These are phyloP conservation scores for Durio zibethinus DNA, from an alignment of 345 rosid species.

Conservation along the genomic window DNA sequence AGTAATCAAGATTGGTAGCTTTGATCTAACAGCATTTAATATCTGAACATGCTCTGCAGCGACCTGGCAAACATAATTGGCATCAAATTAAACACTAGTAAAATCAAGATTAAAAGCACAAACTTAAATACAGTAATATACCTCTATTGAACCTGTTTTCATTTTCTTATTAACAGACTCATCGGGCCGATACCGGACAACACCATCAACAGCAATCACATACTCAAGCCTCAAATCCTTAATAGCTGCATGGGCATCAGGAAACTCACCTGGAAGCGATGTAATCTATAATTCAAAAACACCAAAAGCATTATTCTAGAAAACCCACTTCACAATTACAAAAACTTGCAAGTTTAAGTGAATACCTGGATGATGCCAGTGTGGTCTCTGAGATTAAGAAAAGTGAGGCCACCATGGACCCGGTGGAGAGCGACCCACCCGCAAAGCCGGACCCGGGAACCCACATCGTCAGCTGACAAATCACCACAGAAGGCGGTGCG, in stretches of 20 bases:
- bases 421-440: conserved; percentile 97
- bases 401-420: conserved; percentile 87
- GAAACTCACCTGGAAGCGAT: conserved; percentile 75
- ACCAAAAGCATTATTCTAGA: neutral
- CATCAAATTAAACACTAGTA: neutral
- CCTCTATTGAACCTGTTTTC: conserved; percentile 85
- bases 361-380: conserved; percentile 86
- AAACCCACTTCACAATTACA: neutral
- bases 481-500: conserved; percentile 66
- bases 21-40: conserved; percentile 72
- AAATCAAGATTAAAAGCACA: neutral
- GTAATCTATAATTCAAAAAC: conserved; percentile 45
- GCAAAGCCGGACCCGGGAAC: conserved; percentile 76
- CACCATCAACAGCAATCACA: conserved; percentile 74
- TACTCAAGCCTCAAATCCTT: conserved; percentile 81
- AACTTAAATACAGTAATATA: conserved; percentile 8
- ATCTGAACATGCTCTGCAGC: conserved; percentile 82
- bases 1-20: conserved; percentile 86
- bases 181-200: conserved; percentile 63
- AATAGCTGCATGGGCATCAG: conserved; percentile 67
- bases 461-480: conserved; percentile 58
- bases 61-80: conserved; percentile 42
- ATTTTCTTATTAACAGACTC: conserved; percentile 82
- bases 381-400: conserved; percentile 93
- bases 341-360: neutral